Evolutionary conservation across 768 basidiomycete species (phyloP).

Genomic region (Russula virescens): DNA sequence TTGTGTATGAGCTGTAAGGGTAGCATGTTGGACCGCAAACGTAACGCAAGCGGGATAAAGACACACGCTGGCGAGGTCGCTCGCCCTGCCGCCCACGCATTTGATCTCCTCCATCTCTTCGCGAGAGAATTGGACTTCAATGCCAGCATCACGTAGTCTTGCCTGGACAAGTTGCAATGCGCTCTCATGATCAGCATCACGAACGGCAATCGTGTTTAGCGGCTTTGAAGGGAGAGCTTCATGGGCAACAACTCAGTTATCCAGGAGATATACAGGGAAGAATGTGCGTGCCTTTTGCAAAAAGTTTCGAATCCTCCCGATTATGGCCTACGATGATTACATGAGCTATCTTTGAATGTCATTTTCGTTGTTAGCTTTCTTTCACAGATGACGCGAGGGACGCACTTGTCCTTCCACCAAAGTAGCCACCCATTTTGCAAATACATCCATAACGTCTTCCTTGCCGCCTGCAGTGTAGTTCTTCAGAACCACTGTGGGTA

Average conservation of each 20-base stretch:
- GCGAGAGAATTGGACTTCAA: slow-evolving; percentile 47
- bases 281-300: slow-evolving; percentile 60
- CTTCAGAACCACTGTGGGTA: slow-evolving; percentile 85
- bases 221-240: slow-evolving; percentile 82
- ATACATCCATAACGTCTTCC: slow-evolving; percentile 66
- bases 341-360: slow-evolving; percentile 67
- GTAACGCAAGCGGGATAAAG: background rate
- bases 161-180: slow-evolving; percentile 77
- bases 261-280: background rate
- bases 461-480: slow-evolving; percentile 60
- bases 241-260: background rate
- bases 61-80: slow-evolving; percentile 79
- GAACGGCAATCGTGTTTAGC: slow-evolving; percentile 67
- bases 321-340: slow-evolving; percentile 89
- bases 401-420: slow-evolving; percentile 75
- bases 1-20: slow-evolving; percentile 71
- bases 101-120: slow-evolving; percentile 57
- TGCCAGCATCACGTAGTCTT: slow-evolving; percentile 58
- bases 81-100: slow-evolving; percentile 84
- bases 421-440: slow-evolving; percentile 81
- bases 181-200: slow-evolving; percentile 78
- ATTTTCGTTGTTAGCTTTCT: background rate
- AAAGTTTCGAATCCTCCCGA: slow-evolving; percentile 75
- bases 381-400: background rate
- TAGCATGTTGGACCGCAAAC: background rate